Evolutionary conservation across 495 filamentous ascomycete species (phyloP).

Genomic region (Neurospora sp.): DNA sequence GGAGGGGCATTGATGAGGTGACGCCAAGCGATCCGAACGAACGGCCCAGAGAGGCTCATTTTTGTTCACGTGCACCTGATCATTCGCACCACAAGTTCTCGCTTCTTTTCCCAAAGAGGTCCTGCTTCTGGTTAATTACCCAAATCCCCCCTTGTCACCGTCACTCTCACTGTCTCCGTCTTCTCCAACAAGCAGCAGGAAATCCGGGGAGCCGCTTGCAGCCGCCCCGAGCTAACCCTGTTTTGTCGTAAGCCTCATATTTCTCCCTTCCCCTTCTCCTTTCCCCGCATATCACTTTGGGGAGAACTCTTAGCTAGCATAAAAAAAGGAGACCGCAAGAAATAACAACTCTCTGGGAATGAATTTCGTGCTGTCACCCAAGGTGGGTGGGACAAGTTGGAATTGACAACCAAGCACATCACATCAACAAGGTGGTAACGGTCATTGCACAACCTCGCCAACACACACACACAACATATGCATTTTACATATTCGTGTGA

Average conservation of each 20-base stretch:
- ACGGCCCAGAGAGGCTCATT: not conserved
- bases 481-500: not conserved
- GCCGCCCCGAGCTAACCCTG: conserved; percentile 9
- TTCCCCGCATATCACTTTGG: not conserved
- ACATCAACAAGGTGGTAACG: not conserved
- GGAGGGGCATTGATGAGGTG: not conserved
- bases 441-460: not conserved
- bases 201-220: conserved; percentile 16
- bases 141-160: not conserved
- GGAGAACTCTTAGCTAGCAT: not conserved
- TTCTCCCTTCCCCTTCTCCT: not conserved
- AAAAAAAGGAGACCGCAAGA: not conserved
- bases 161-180: too few species aligned
- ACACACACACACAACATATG: not conserved
- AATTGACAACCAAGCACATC: not conserved
- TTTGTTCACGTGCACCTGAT: conserved; percentile 23
- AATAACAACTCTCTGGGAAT: too few species aligned
- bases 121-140: not conserved
- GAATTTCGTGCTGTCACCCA: not conserved
- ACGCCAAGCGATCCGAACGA: not conserved
- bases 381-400: not conserved
- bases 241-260: not conserved
- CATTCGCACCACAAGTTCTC: conserved; percentile 7
- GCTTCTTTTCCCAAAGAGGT: not conserved
- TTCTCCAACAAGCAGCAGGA: not conserved